A percentile compares a stretch with the other conserved stretches of the same genome.
Evolutionary conservation across 2,329 filamentous ascomycete genomes (phyloP).

Genomic region (Fusarium fracticaudum): DNA sequence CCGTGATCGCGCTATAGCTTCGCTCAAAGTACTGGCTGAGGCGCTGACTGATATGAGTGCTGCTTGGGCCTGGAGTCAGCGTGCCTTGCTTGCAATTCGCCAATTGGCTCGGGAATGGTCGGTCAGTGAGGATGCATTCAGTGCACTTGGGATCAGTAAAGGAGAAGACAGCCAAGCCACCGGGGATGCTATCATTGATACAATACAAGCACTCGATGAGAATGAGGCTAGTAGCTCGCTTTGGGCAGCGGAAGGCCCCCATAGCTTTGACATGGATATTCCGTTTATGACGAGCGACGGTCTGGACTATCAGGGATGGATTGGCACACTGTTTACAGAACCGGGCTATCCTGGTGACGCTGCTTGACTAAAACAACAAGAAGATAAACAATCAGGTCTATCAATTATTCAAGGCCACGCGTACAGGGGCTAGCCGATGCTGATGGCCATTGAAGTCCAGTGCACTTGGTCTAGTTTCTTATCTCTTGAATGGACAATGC

Average conservation of each 20-base stretch:
- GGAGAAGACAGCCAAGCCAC: rapidly evolving
- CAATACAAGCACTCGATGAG: neutral
- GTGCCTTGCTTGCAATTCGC: neutral
- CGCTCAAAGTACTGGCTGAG: neutral
- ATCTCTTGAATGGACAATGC: neutral
- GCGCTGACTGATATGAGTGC: neutral
- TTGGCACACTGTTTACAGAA: neutral
- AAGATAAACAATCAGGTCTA: neutral
- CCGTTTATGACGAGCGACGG: neutral
- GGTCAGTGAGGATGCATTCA: neutral
- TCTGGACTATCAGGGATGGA: neutral
- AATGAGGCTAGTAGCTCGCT: neutral
- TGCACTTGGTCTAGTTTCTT: neutral
- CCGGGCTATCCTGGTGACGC: neutral
- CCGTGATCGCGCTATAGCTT: neutral
- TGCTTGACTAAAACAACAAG: neutral
- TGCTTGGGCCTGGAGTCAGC: constrained; percentile 2
- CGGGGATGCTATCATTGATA: no score
- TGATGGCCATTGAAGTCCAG: neutral
- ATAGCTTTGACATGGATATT: neutral
- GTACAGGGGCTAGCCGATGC: neutral
- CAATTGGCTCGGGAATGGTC: neutral
- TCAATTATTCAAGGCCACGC: neutral
- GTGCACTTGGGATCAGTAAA: neutral
- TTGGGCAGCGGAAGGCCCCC: neutral